Conservation (phyloP, 345 rosid genomes). For the Lumnitzera racemosa region DNA sequence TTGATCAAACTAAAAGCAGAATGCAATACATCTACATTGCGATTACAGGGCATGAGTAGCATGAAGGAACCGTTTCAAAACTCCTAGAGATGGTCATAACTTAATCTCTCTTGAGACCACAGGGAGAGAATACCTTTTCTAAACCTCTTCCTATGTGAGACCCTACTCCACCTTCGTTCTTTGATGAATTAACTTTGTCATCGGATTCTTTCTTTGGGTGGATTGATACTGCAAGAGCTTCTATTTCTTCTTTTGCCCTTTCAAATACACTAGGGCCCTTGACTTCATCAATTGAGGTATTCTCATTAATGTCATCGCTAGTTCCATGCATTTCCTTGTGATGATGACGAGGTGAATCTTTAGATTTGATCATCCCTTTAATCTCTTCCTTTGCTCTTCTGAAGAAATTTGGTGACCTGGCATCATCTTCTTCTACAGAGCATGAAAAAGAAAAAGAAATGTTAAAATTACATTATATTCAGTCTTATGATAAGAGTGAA, state of each 20-base stretch:
- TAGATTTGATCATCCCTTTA: slow-evolving; percentile 19
- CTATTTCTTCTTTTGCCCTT: slow-evolving; percentile 48
- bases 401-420: slow-evolving; percentile 22
- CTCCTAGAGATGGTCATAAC: not conserved
- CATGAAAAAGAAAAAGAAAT: not conserved
- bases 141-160: slow-evolving; percentile 36
- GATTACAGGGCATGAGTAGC: no score
- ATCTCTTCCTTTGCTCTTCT: slow-evolving; percentile 43
- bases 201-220: slow-evolving; percentile 29
- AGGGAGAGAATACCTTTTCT: slow-evolving; percentile 40
- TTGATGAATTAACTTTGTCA: slow-evolving; percentile 13
- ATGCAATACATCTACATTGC: no score
- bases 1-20: no score
- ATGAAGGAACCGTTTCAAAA: not conserved
- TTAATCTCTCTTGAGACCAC: slow-evolving; percentile 20
- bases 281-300: slow-evolving; percentile 32
- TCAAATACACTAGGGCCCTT: slow-evolving; percentile 48
- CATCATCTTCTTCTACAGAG: slow-evolving; percentile 4
- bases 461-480: no score
- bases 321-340: slow-evolving; percentile 44
- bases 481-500: no score
- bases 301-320: slow-evolving; percentile 36
- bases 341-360: slow-evolving; percentile 11
- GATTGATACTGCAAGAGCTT: slow-evolving; percentile 39
- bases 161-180: slow-evolving; percentile 32